Evolutionary conservation across 306 rosid species (phyloP), one percentile per base, ranked within the genome.

Genomic region (Begonia peltatifolia): DNA sequence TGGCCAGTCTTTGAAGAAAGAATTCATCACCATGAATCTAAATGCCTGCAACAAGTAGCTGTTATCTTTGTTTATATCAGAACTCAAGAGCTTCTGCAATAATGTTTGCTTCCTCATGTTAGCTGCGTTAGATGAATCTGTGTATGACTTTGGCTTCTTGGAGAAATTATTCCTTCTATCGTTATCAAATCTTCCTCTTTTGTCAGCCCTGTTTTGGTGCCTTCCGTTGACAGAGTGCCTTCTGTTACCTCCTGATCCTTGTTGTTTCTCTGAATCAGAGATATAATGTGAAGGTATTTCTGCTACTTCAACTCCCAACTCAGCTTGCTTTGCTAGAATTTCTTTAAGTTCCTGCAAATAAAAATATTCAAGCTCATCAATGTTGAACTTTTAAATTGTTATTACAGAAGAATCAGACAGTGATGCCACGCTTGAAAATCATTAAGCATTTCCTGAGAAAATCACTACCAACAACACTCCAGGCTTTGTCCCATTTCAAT

Each of bases 221-320:
- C 73, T 61, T 42, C 57, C 51, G 9, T 17, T 36, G 10, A 11
- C 46, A 0, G 54, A 18, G n/a, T 38, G 54, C 30, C 18, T 12
- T 71, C 59, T 64, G 51, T 65, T 65, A 35, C 55, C 82, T 63
- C 55, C 75, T 50, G 42, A 70, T 47, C 62, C 56, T 63, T 64
- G 74, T 60, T 57, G 62, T 53, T 67, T 68, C 56, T 58, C 61
- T 9, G 65, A 58, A 63, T 86, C 81, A 63, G 54, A 73, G 47
- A 86, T 80, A 77, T 71, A 86, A 64, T 66, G 30, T 11, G 88
- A 52, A 47, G 99, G 99, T 69, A 90, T 70, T 57, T 90, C 99
- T 16, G 95, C 93, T 55, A 90, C 96, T 90, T 86, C 94, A 62
- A 90, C 50, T 59, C 99, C 99, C 64, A 90, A 66, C 68, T 86